Conservation (phyloP, 139 green algal species). For the Volvox africanus region DNA sequence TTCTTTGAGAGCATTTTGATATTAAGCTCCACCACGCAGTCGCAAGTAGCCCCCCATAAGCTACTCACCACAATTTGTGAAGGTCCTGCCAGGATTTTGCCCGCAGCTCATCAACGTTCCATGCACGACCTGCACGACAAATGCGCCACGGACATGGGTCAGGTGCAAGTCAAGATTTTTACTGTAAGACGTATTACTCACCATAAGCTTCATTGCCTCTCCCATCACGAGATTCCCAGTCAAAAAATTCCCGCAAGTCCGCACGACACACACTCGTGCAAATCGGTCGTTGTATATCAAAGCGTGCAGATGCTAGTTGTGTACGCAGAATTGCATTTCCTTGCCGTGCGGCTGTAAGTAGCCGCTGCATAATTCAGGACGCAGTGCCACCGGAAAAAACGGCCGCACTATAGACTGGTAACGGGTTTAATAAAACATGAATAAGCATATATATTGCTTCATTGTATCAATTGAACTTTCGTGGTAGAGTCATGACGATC, state of each 20-base stretch:
- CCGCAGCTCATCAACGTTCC: constrained; percentile 50
- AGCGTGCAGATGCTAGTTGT: not conserved
- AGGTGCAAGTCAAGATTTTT: not conserved
- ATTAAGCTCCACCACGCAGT: too few species aligned
- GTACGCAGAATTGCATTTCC: not conserved
- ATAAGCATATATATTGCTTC: too few species aligned
- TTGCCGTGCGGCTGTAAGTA: not conserved
- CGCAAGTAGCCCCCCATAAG: too few species aligned
- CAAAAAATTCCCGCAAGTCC: constrained; percentile 50
- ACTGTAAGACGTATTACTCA: not conserved
- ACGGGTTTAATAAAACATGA: too few species aligned
- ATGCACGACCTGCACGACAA: constrained; percentile 41
- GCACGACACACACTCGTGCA: not conserved
- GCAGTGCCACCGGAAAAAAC: too few species aligned
- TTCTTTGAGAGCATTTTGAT: too few species aligned
- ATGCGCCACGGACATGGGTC: not conserved
- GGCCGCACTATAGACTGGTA: too few species aligned
- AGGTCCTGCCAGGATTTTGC: constrained; percentile 57
- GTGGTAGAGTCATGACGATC: too few species aligned
- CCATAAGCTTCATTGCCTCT: not conserved
- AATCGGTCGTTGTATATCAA: not conserved
- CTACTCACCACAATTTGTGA: constrained; percentile 51
- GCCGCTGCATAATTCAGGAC: not conserved
- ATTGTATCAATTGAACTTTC: too few species aligned
- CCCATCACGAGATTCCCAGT: constrained; percentile 43